Conservation (phyloP, 2,329 filamentous ascomycete species). For the Fusarium nygamai region DNA sequence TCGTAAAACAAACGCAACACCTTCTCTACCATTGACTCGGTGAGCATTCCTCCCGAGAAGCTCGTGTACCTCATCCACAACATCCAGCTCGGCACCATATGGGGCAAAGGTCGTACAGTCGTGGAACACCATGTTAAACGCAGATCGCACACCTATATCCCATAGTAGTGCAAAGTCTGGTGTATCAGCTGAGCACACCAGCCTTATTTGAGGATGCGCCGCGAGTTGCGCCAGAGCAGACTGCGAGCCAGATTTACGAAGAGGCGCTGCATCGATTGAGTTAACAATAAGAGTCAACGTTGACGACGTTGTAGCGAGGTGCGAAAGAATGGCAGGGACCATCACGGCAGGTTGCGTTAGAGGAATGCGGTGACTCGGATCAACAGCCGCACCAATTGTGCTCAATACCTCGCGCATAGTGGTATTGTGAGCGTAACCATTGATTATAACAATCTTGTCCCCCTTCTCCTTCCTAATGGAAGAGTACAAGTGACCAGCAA, state of each 20-base stretch:
- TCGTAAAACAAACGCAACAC: conserved; percentile 89
- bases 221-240: conserved; percentile 80
- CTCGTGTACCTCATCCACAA: conserved; percentile 90
- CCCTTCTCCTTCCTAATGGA: conserved; percentile 44
- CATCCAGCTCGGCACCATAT: conserved; percentile 78
- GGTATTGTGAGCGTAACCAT: conserved; percentile 79
- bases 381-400: conserved; percentile 73
- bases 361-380: conserved; percentile 58
- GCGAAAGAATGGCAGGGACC: conserved; percentile 70
- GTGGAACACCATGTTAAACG: conserved; percentile 90
- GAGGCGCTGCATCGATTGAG: conserved; percentile 82
- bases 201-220: conserved; percentile 73
- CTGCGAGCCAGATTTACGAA: conserved; percentile 78
- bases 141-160: conserved; percentile 85
- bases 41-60: conserved; percentile 83
- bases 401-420: conserved; percentile 75
- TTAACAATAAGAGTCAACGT: conserved; percentile 79
- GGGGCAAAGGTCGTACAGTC: conserved; percentile 90
- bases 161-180: conserved; percentile 89
- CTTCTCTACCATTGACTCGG: conserved; percentile 87
- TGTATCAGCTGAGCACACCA: conserved; percentile 86
- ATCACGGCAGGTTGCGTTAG: conserved; percentile 75
- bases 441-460: conserved; percentile 78
- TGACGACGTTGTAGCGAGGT: conserved; percentile 59
- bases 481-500: conserved; percentile 74